phyloP scores from a whole-genome alignment of 208 protist species.

The Wallacemonas sp. region DNA sequence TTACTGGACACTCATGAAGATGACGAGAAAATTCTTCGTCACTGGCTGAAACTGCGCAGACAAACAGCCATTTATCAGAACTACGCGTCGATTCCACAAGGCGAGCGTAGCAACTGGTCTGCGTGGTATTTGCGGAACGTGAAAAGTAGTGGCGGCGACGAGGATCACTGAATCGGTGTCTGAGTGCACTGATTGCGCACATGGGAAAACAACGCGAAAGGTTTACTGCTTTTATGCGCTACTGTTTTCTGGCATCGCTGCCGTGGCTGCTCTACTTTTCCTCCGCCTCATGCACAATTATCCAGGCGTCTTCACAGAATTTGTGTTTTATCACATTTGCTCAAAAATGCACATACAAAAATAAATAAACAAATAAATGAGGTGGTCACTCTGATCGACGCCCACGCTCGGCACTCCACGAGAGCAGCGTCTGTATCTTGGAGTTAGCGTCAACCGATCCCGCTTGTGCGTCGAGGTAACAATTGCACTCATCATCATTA shows the following conservation, averaged over 20 bases:
- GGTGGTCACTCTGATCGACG: too few relatives aligned
- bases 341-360: not conserved
- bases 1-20: slow-evolving; percentile 32
- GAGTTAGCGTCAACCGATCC: too few relatives aligned
- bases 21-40: slow-evolving; percentile 29
- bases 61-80: slow-evolving; percentile 67
- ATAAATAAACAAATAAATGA: slow-evolving; percentile 8
- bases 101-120: slow-evolving; percentile 61
- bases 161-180: not conserved
- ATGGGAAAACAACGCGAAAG: too few relatives aligned
- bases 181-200: too few relatives aligned
- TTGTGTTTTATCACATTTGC: too few relatives aligned
- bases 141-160: slow-evolving; percentile 15
- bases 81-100: slow-evolving; percentile 62
- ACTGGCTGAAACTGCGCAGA: slow-evolving; percentile 50
- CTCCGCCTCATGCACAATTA: too few relatives aligned
- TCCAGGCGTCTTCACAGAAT: too few relatives aligned
- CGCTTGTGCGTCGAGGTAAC: too few relatives aligned
- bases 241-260: not conserved
- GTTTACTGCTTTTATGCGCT: too few relatives aligned
- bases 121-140: slow-evolving; percentile 80
- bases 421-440: too few relatives aligned
- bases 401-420: too few relatives aligned
- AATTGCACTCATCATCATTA: too few relatives aligned
- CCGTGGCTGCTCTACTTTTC: not conserved